A percentile compares a stretch with the other conserved stretches of the same genome.
Conservation (phyloP, 176 grass and related monocot genomes). For the Alloteropsis semialata region DNA sequence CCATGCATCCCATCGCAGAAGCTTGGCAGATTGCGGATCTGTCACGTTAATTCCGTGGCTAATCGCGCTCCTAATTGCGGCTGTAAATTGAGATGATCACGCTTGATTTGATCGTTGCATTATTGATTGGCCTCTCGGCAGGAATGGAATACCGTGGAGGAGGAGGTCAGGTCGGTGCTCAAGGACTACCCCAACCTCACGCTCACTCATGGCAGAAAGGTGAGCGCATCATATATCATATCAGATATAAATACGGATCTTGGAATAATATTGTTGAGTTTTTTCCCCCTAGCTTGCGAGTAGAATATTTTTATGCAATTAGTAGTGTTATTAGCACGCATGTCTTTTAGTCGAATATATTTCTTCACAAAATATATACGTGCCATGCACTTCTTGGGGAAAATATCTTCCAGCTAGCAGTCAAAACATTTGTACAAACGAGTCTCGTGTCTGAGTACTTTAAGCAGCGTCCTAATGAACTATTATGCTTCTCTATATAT, state of each 20-base stretch:
- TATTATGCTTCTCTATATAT: too few species aligned
- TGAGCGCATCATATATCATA: background rate
- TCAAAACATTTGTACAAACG: background rate
- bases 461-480: too few species aligned
- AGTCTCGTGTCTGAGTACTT: background rate
- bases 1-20: too few species aligned
- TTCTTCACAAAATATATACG: background rate
- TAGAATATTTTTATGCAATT: background rate
- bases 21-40: background rate
- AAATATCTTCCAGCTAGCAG: background rate
- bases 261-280: background rate
- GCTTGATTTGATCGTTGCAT: background rate
- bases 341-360: background rate
- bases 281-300: background rate
- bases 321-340: background rate
- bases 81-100: background rate
- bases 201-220: conserved; percentile 78
- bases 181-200: conserved; percentile 58
- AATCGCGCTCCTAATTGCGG: background rate
- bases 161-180: conserved; percentile 63
- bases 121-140: background rate
- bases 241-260: background rate
- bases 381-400: background rate
- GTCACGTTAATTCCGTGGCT: background rate
- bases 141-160: conserved; percentile 52